Conservation (phyloP, 176 grass and related monocot species). For the Zizania latifolia region DNA sequence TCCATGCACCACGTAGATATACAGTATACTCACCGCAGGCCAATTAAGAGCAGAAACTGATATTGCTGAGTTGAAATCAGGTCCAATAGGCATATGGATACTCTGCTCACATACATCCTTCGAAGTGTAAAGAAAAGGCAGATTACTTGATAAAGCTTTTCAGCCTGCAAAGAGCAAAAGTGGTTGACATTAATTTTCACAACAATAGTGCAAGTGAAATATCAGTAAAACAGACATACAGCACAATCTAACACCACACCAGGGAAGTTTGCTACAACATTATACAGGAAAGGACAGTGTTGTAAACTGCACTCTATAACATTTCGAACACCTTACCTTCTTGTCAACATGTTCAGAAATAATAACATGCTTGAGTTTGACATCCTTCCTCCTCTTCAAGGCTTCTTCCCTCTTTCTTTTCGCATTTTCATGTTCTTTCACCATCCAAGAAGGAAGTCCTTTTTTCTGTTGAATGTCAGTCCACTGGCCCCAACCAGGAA, state of each 20-base stretch:
- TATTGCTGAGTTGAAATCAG: conserved; percentile 79
- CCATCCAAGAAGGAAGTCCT: conserved; percentile 89
- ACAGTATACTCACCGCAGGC: conserved; percentile 61
- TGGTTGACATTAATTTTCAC: conserved; percentile 13
- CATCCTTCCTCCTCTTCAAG: conserved; percentile 89
- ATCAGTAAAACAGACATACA: not conserved
- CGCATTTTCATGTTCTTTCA: conserved; percentile 76
- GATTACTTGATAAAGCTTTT: conserved; percentile 58
- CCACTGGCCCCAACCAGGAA: conserved; percentile 98
- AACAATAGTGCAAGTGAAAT: conserved; percentile 11
- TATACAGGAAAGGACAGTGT: not conserved
- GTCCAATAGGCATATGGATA: conserved; percentile 93
- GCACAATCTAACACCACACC: not conserved
- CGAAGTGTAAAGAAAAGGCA: conserved; percentile 76
- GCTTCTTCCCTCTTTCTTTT: conserved; percentile 84
- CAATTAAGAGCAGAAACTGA: conserved; percentile 67
- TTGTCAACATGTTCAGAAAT: conserved; percentile 90
- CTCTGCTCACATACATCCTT: conserved; percentile 83
- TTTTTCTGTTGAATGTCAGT: conserved; percentile 78
- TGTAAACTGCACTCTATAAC: not conserved
- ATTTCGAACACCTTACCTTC: conserved; percentile 49
- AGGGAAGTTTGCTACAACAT: not conserved
- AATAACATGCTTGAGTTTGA: conserved; percentile 74
- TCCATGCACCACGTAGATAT: not conserved
- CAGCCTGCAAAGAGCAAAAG: conserved; percentile 41